Percentiles rank a stretch among this genome's conserved stretches.
These are phyloP conservation scores for Psophocarpus tetragonolobus DNA, from an alignment of 306 rosid species.

Conservation along the genomic window DNA sequence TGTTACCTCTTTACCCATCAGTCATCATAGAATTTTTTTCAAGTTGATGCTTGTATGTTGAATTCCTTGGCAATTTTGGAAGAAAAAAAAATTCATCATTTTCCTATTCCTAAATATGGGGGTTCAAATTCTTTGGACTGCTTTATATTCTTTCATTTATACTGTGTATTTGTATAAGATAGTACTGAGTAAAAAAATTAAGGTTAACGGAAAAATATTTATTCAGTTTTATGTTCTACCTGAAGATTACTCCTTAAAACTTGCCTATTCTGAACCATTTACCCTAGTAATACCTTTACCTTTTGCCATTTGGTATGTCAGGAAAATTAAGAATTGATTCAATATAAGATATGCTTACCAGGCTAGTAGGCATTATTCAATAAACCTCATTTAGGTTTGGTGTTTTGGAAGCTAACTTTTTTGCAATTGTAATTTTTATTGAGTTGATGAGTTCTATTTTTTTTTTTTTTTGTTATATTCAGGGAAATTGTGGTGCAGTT, in stretches of 20 bases:
- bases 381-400: slow-evolving; percentile 14
- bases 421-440: slow-evolving; percentile 1
- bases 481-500: slow-evolving; percentile 98
- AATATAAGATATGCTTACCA: background rate
- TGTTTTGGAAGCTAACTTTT: background rate
- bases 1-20: background rate
- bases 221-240: background rate
- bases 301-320: slow-evolving; percentile 13
- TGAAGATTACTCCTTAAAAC: slow-evolving; percentile 5
- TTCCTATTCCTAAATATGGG: background rate
- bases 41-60: slow-evolving; percentile 2
- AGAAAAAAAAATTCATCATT: background rate
- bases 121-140: slow-evolving; percentile 4
- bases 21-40: background rate
- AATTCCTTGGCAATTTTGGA: slow-evolving; percentile 6
- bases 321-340: slow-evolving; percentile 3
- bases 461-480: slow-evolving; percentile 24
- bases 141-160: slow-evolving; percentile 19
- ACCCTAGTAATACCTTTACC: background rate
- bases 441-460: slow-evolving; percentile 19
- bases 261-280: slow-evolving; percentile 12
- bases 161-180: background rate
- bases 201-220: background rate
- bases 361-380: background rate
- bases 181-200: background rate